Conservation (phyloP, 116 monocot genomes). For the Cymodocea nodosa region DNA sequence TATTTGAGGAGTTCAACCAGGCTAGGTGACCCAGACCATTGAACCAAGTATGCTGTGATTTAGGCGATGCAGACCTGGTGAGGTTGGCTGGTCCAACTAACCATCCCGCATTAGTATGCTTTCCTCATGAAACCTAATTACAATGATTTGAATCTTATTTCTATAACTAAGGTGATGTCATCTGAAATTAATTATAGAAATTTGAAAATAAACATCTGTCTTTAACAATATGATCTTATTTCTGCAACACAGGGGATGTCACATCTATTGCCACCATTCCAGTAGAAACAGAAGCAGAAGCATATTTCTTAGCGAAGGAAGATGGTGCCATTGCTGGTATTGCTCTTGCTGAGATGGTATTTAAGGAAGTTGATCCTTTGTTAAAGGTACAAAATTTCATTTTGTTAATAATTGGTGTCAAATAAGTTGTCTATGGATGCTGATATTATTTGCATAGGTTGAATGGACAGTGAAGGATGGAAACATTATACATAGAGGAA, state of each 20-base stretch:
- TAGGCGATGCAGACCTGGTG: too few species aligned
- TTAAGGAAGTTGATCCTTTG: constrained; percentile 70
- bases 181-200: neutral
- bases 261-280: constrained; percentile 90
- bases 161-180: neutral
- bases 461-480: constrained; percentile 83
- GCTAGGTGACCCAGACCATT: too few species aligned
- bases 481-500: constrained; percentile 51
- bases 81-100: too few species aligned
- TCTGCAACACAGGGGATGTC: constrained; percentile 50
- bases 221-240: neutral
- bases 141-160: neutral
- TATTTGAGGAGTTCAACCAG: too few species aligned
- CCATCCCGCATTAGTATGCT: too few species aligned
- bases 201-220: neutral
- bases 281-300: constrained; percentile 70
- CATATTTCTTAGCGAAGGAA: constrained; percentile 93
- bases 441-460: constrained; percentile 26
- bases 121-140: too few species aligned
- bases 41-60: too few species aligned
- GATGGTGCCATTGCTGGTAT: constrained; percentile 89
- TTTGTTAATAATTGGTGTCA: neutral
- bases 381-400: constrained; percentile 38
- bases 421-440: neutral
- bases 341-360: constrained; percentile 87